These are phyloP conservation scores for Cucurbita maxima DNA, from an alignment of 306 rosid genomes.

Conservation along the genomic window DNA sequence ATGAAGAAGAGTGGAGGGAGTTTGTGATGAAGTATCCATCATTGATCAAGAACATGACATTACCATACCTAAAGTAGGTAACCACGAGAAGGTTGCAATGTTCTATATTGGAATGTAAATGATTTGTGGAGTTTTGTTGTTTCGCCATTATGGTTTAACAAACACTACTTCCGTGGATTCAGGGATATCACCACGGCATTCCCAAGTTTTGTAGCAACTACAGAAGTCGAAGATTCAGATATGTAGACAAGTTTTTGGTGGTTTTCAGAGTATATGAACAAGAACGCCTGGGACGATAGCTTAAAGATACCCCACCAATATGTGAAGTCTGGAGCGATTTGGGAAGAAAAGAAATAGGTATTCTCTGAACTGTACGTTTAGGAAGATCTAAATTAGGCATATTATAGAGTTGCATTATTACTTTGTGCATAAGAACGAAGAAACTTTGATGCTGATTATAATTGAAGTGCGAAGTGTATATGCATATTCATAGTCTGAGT, in stretches of 20 bases:
- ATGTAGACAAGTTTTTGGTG: background rate
- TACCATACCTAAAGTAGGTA: conserved; percentile 56
- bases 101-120: background rate
- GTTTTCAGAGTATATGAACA: background rate
- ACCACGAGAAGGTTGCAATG: background rate
- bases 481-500: too few relatives aligned
- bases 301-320: background rate
- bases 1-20: conserved; percentile 85
- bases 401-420: too few relatives aligned
- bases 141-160: background rate
- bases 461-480: too few relatives aligned
- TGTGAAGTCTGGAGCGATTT: background rate
- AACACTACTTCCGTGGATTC: conserved; percentile 9
- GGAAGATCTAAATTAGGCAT: too few relatives aligned
- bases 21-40: conserved; percentile 67
- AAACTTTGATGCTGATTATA: too few relatives aligned
- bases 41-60: conserved; percentile 74
- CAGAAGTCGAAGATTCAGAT: conserved; percentile 52
- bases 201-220: conserved; percentile 53
- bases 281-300: background rate
- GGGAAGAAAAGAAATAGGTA: too few relatives aligned
- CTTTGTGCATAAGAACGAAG: too few relatives aligned
- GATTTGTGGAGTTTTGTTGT: background rate
- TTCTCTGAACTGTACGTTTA: too few relatives aligned
- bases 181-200: conserved; percentile 77